These are phyloP conservation scores for Rosa rugosa DNA, from an alignment of 306 rosid species.

Conservation along the genomic window DNA sequence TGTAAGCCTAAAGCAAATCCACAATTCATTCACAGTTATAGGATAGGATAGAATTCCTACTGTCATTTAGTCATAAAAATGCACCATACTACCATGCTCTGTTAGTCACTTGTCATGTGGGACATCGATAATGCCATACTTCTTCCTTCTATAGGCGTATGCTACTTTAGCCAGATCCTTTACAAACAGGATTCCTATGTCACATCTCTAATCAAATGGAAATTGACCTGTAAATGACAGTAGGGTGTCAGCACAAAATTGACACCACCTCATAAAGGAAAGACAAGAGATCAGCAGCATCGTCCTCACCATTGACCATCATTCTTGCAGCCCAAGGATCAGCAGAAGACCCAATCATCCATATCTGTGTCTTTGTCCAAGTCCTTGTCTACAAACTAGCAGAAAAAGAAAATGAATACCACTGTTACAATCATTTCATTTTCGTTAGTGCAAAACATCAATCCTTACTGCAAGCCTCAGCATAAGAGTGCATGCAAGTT, in stretches of 20 bases:
- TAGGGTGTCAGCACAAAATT: neutral
- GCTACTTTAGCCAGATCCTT: neutral
- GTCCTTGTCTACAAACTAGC: conserved; percentile 64
- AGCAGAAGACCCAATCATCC: neutral
- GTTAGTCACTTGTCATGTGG: neutral
- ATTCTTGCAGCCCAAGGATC: conserved; percentile 1
- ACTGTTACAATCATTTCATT: conserved; percentile 13
- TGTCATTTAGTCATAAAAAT: neutral
- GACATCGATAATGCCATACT: neutral
- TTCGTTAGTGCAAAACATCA: neutral
- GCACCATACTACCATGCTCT: neutral
- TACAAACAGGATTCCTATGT: neutral
- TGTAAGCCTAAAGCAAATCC: neutral
- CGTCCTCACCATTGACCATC: neutral
- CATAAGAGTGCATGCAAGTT: neutral
- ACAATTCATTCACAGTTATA: neutral
- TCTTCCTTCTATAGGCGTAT: neutral
- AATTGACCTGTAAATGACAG: neutral
- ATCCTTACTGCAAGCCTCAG: neutral
- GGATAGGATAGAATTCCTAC: neutral
- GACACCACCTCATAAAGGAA: neutral
- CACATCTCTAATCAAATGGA: neutral
- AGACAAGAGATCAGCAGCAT: neutral
- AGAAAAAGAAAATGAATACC: conserved; percentile 4
- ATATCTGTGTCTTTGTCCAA: neutral